Percentiles rank a stretch among this genome's conserved stretches.
These are phyloP conservation scores for Populus simonii DNA, from an alignment of 345 rosid species.

Conservation along the genomic window DNA sequence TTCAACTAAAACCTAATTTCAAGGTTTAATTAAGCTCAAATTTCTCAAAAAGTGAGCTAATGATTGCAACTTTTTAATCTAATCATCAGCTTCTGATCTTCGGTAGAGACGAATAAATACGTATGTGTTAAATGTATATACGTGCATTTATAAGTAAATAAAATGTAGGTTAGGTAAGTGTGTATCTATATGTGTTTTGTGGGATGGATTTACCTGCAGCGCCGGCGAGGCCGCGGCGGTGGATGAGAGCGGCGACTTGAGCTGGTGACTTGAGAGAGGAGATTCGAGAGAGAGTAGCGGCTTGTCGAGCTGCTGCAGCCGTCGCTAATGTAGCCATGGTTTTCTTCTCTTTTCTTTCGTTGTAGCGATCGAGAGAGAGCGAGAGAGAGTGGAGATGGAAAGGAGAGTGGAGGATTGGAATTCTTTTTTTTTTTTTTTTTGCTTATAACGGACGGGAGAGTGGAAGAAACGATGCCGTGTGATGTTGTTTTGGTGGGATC, in stretches of 20 bases:
- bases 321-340: constrained; percentile 51
- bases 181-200: not conserved
- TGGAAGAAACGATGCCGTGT: not conserved
- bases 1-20: not conserved
- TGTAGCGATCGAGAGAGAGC: not conserved
- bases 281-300: constrained; percentile 30
- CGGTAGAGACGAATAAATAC: not conserved
- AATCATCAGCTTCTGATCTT: not conserved
- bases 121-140: not conserved
- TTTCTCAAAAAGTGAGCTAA: not conserved
- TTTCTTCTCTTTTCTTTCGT: not conserved
- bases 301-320: constrained; percentile 50
- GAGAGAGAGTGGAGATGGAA: not conserved
- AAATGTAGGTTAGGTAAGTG: not conserved
- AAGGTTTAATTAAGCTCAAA: not conserved
- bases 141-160: not conserved
- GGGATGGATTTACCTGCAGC: constrained; percentile 61
- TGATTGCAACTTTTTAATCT: not conserved
- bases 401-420: not conserved
- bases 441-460: not conserved
- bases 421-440: too few species aligned
- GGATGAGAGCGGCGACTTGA: constrained; percentile 40
- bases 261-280: constrained; percentile 24
- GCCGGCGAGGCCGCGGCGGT: constrained; percentile 78
- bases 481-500: not conserved